These are phyloP conservation scores for Komagataella populi DNA, from an alignment of 805 yeast genomes.

Conservation along the genomic window DNA sequence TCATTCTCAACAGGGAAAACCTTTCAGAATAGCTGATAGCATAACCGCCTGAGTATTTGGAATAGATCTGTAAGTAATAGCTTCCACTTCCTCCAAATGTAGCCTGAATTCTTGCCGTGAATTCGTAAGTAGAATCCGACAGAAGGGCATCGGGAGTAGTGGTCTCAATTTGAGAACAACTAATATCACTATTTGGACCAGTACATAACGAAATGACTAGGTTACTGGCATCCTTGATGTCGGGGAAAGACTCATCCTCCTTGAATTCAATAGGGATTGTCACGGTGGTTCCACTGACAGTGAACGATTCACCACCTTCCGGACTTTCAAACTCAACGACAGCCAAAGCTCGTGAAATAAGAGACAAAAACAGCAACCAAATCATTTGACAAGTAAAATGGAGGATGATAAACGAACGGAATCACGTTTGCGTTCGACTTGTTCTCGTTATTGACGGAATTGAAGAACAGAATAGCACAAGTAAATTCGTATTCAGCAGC, in stretches of 20 bases:
- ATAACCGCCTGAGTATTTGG: slow-evolving; percentile 25
- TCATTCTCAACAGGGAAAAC: slow-evolving; percentile 57
- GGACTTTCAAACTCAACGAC: slow-evolving; percentile 36
- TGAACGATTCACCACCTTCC: slow-evolving; percentile 20
- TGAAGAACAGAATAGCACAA: neutral
- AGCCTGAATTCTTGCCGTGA: slow-evolving; percentile 26
- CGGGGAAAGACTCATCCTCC: slow-evolving; percentile 37
- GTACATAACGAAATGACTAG: slow-evolving; percentile 52
- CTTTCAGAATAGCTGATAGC: slow-evolving; percentile 59
- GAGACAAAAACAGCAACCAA: neutral
- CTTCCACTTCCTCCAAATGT: slow-evolving; percentile 45
- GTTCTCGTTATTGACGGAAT: neutral
- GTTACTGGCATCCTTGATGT: slow-evolving; percentile 24
- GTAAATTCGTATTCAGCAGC: neutral
- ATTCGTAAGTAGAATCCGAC: slow-evolving; percentile 17
- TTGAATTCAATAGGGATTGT: slow-evolving; percentile 37
- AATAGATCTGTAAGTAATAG: slow-evolving; percentile 60
- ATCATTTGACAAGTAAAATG: neutral
- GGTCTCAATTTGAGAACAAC: slow-evolving; percentile 21
- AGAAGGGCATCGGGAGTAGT: slow-evolving; percentile 17
- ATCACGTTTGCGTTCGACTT: neutral
- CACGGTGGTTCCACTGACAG: slow-evolving; percentile 23
- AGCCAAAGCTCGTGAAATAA: slow-evolving; percentile 18
- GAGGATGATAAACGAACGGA: neutral
- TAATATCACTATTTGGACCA: slow-evolving; percentile 42